Conservation (phyloP, 495 filamentous ascomycete species). For the Trichocladium antarcticum region DNA sequence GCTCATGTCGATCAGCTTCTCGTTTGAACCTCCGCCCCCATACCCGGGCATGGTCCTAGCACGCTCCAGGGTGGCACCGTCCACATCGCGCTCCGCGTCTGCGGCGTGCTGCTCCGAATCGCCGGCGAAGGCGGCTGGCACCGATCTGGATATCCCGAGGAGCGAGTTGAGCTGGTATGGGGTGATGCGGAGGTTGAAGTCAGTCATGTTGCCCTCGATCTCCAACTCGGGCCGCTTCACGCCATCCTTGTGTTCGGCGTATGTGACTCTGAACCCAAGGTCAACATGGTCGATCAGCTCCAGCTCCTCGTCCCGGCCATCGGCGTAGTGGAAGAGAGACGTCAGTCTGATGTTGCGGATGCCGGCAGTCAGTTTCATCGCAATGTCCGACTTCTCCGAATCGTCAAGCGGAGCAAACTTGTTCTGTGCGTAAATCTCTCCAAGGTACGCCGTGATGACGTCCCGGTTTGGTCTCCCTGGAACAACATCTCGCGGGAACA, state of each 20-base stretch:
- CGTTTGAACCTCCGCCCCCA: slow-evolving; percentile 28
- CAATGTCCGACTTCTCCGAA: slow-evolving; percentile 53
- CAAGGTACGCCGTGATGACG: slow-evolving; percentile 80
- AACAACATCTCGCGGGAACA: slow-evolving; percentile 69
- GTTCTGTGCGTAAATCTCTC: slow-evolving; percentile 95
- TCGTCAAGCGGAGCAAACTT: slow-evolving; percentile 75
- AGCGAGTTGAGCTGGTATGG: slow-evolving; percentile 84
- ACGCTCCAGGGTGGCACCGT: slow-evolving; percentile 35
- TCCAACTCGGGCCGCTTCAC: slow-evolving; percentile 81
- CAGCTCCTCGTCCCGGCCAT: slow-evolving; percentile 65
- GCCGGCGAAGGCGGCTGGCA: slow-evolving; percentile 74
- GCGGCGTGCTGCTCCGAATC: slow-evolving; percentile 61
- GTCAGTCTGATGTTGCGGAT: slow-evolving; percentile 86
- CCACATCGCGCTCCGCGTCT: slow-evolving; percentile 40
- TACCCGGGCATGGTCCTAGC: slow-evolving; percentile 39
- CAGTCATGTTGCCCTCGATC: slow-evolving; percentile 79
- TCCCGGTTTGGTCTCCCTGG: slow-evolving; percentile 52
- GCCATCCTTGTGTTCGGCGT: slow-evolving; percentile 70
- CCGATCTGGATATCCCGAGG: slow-evolving; percentile 69
- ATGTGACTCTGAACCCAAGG: slow-evolving; percentile 79
- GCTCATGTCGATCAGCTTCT: slow-evolving; percentile 43
- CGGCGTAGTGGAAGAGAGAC: slow-evolving; percentile 74
- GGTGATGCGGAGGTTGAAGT: slow-evolving; percentile 80
- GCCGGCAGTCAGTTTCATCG: slow-evolving; percentile 82
- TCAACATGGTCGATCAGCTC: slow-evolving; percentile 96